Evolutionary conservation across 2,329 filamentous ascomycete genomes (phyloP).

Genomic region (Dendrostoma leiphaemia): DNA sequence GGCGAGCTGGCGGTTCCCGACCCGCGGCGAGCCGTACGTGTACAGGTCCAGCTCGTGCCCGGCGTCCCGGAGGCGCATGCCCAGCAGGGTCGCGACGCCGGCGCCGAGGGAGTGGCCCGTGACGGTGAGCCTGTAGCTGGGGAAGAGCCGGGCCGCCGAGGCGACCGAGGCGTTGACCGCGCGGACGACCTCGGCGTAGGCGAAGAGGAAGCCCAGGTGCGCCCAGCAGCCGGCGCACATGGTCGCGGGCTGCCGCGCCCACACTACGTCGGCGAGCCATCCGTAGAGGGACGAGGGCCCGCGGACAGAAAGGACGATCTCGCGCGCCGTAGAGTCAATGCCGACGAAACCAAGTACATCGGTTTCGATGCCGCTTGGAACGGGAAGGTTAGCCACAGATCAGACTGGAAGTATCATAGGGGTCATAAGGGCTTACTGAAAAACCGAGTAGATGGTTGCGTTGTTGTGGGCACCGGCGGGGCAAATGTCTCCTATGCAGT

Average conservation of each 20-base stretch:
- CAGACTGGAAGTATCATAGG: neutral
- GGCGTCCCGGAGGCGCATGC: conserved; percentile 49
- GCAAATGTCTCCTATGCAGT: conserved; percentile 44
- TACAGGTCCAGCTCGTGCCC: conserved; percentile 55
- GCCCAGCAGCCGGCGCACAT: conserved; percentile 45
- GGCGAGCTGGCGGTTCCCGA: conserved; percentile 59
- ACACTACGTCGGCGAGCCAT: conserved; percentile 55
- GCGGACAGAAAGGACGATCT: conserved; percentile 60
- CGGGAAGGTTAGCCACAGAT: neutral
- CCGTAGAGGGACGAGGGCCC: conserved; percentile 59
- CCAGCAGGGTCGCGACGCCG: conserved; percentile 60
- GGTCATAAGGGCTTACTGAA: neutral
- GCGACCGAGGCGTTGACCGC: conserved; percentile 42
- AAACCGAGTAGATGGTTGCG: conserved; percentile 34
- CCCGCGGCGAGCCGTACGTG: conserved; percentile 65
- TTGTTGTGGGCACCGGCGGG: conserved; percentile 39
- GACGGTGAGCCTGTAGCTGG: conserved; percentile 50
- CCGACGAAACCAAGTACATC: conserved; percentile 49
- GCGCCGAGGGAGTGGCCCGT: conserved; percentile 70
- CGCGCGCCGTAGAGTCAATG: conserved; percentile 44
- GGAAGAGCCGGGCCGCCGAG: conserved; percentile 43
- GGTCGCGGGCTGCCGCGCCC: conserved; percentile 33
- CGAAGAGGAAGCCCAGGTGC: conserved; percentile 56
- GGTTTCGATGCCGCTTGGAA: conserved; percentile 14
- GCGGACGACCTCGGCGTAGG: conserved; percentile 53